Conservation (phyloP, 306 rosid genomes). For the Canavalia ensiformis region DNA sequence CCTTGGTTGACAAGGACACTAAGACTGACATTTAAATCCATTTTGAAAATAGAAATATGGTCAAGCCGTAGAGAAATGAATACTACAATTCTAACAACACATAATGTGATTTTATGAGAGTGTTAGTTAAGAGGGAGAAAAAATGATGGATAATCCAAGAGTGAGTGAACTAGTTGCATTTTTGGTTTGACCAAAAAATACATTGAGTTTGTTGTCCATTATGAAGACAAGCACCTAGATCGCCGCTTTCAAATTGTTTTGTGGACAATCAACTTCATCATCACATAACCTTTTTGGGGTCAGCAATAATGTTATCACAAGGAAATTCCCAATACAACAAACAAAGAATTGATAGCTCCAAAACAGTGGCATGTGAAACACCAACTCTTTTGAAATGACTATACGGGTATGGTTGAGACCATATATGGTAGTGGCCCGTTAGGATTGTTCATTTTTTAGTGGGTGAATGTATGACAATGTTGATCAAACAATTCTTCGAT, state of each 20-base stretch:
- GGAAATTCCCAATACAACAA: slow-evolving; percentile 43
- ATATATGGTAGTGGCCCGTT: slow-evolving; percentile 23
- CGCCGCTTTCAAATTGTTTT: slow-evolving; percentile 35
- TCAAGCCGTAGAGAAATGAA: slow-evolving; percentile 21
- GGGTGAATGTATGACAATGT: slow-evolving; percentile 10
- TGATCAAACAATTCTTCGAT: neutral
- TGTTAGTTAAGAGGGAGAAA: neutral
- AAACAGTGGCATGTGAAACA: slow-evolving; percentile 46
- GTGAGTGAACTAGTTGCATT: neutral
- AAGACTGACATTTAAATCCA: slow-evolving; percentile 4
- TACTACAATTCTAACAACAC: neutral
- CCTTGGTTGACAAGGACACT: slow-evolving; percentile 39
- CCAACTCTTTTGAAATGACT: slow-evolving; percentile 49
- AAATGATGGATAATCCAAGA: neutral
- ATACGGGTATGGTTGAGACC: slow-evolving; percentile 35
- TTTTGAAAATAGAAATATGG: slow-evolving; percentile 4
- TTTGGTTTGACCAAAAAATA: slow-evolving; percentile 14
- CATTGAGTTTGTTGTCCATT: slow-evolving; percentile 2
- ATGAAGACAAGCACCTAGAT: slow-evolving; percentile 40
- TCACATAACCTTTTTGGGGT: neutral
- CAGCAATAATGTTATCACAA: slow-evolving; percentile 31
- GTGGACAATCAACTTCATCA: slow-evolving; percentile 34
- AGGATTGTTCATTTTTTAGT: slow-evolving; percentile 28
- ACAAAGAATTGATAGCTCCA: slow-evolving; percentile 42
- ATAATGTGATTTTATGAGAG: neutral